A percentile compares a stretch with the other conserved stretches of the same genome.
These are phyloP conservation scores for Sporothrix inflata DNA, from an alignment of 2,329 filamentous ascomycete genomes.

Conservation along the genomic window DNA sequence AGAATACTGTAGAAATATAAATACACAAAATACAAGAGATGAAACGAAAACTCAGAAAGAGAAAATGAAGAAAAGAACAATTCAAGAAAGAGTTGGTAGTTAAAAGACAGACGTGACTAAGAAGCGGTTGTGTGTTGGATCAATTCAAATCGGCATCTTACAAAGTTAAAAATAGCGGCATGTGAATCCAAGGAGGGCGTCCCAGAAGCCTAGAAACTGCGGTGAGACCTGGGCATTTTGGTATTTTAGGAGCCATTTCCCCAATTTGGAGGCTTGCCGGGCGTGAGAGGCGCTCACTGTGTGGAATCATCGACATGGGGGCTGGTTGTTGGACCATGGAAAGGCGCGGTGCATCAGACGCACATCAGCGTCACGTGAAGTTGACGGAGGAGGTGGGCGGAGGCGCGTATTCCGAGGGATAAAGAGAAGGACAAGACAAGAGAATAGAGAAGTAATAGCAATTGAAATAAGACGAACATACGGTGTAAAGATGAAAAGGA, in stretches of 20 bases:
- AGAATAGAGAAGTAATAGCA: neutral
- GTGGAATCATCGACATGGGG: slow-evolving; percentile 3
- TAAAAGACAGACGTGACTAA: neutral
- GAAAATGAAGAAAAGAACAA: neutral
- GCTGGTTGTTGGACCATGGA: neutral
- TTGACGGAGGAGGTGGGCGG: neutral
- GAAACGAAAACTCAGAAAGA: neutral
- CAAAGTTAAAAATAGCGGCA: neutral
- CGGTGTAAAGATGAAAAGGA: neutral
- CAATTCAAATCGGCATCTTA: neutral
- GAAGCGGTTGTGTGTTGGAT: neutral
- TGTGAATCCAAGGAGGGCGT: neutral
- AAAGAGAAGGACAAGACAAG: neutral
- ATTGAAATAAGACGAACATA: neutral
- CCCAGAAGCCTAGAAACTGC: neutral
- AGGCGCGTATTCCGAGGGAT: neutral
- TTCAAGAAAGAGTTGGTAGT: neutral
- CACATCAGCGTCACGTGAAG: neutral
- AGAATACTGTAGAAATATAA: neutral
- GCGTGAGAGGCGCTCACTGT: neutral
- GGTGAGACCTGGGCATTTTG: too few species aligned
- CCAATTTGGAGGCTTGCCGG: too few species aligned
- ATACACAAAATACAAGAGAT: neutral
- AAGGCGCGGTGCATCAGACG: neutral
- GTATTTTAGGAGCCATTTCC: too few species aligned